Base-by-base conservation (phyloP, 2,329 filamentous ascomycete species). In the Monilinia aucupariae region DNA sequence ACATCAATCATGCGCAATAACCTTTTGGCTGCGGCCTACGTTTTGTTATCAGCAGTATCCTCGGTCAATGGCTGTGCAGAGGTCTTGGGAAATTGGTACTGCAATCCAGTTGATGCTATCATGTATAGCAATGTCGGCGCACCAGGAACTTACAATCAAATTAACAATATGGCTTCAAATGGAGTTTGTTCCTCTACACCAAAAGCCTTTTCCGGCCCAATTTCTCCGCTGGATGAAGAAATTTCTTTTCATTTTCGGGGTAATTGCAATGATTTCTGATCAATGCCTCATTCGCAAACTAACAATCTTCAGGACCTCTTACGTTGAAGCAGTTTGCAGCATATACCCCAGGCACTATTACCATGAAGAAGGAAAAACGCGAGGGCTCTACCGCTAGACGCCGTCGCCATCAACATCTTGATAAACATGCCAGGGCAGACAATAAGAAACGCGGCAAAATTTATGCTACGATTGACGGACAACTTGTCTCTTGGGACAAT, bases 151-250 rank as follows among this genome's bases (percentile, higher is more conserved):
- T 92, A 90, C 78, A 81, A 88, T 64, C 81, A 82, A 61, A 82
- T 92, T 43, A 83, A 79, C 32, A 70, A 72, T 61, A 90, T 92
- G 83, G 78, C 82, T 64, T 69, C 77, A 20, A 71, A 76, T 55
- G 82, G 82, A 48, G 71, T 77, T 25, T 92, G 89, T 74, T 69
- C 75, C 8, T 83, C 79, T 66, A 73, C 78, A 45, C 75, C 79
- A 20, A 76, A 81, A 64, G 63, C 74, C 0, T 91, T 85, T 71
- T 78, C 75, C 13, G 88, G 88, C 17, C 78, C 81, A 48, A 76
- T 90, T 59, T 82, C 86, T 34, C 89, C 89, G 8, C 79, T 91
- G 41, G 81, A 89, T 65, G 85, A 89, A 72, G 88, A 88, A 77
- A 88, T 91, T 77, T 63, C 61, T 9, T 45, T 63, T 25, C 53